phyloP scores from a whole-genome alignment of 148 eudicot species.

The Pouteria glomerata region DNA sequence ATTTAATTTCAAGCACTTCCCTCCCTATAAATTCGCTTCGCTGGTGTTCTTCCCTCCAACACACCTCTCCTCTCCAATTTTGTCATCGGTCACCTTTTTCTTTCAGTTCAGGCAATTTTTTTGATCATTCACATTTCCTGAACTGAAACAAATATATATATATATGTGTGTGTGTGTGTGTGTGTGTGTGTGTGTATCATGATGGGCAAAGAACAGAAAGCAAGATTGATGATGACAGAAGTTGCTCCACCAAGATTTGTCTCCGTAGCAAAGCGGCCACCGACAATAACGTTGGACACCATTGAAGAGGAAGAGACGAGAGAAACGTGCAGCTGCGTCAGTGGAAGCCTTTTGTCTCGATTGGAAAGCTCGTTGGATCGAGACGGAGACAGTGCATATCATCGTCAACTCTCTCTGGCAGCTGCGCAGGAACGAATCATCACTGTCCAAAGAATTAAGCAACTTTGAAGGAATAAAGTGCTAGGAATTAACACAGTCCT shows the following conservation, averaged over 20 bases:
- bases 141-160: no score
- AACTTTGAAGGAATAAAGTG: background rate
- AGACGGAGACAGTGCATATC: background rate
- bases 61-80: no score
- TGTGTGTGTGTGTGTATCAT: no score
- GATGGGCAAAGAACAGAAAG: slow-evolving; percentile 33
- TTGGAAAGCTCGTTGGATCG: background rate
- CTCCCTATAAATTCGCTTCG: no score
- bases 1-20: no score
- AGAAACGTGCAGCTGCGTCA: background rate
- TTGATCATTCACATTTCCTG: no score
- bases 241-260: slow-evolving; percentile 41
- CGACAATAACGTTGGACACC: slow-evolving; percentile 31
- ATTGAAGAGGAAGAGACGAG: slow-evolving; percentile 51
- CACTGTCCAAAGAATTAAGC: background rate
- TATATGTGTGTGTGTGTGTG: no score
- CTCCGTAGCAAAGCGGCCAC: slow-evolving; percentile 23
- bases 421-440: background rate
- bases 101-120: no score
- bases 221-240: slow-evolving; percentile 39
- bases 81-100: no score
- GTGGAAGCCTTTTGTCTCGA: background rate
- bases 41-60: no score
- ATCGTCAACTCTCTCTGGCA: background rate
- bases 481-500: background rate